phyloP scores from a whole-genome alignment of 352 stramenopile genomes.

The Globisporangium viniferum region DNA sequence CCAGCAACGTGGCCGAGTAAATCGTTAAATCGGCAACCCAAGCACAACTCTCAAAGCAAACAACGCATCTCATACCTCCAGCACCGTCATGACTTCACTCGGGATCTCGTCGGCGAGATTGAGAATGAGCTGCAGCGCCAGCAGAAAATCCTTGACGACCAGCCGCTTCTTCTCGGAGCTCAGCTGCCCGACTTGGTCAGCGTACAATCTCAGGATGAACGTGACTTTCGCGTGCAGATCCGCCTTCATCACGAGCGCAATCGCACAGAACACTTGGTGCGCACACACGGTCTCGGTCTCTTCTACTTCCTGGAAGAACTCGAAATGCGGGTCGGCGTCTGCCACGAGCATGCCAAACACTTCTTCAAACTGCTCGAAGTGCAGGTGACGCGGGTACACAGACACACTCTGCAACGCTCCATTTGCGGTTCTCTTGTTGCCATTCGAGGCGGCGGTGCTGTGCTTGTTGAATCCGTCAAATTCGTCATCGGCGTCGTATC shows the following conservation, averaged over 20 bases:
- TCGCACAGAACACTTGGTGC: constrained; percentile 51
- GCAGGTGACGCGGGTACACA: constrained; percentile 46
- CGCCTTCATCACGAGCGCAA: constrained; percentile 48
- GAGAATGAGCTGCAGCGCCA: constrained; percentile 39
- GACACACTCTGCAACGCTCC: background rate
- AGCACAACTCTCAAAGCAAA: background rate
- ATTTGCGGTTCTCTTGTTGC: background rate
- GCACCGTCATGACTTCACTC: constrained; percentile 17
- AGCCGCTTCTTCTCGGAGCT: constrained; percentile 36
- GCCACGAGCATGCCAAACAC: constrained; percentile 72
- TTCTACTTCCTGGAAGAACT: constrained; percentile 45
- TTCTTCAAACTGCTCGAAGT: constrained; percentile 59
- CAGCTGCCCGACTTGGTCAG: constrained; percentile 38
- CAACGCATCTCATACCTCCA: constrained; percentile 25
- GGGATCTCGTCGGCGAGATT: constrained; percentile 32
- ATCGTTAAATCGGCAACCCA: background rate
- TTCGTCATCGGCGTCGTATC: constrained; percentile 29
- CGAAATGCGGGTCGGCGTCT: constrained; percentile 63
- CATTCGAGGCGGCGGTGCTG: background rate
- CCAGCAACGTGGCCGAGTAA: background rate
- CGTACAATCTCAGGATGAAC: constrained; percentile 60
- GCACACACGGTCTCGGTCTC: constrained; percentile 35
- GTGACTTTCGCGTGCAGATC: constrained; percentile 58
- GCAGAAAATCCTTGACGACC: constrained; percentile 42
- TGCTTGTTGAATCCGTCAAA: background rate